Evolutionary conservation across 2,329 filamentous ascomycete genomes (phyloP), one percentile per base, ranked within the genome.

Genomic region (Pseudogymnoascus sp.): DNA sequence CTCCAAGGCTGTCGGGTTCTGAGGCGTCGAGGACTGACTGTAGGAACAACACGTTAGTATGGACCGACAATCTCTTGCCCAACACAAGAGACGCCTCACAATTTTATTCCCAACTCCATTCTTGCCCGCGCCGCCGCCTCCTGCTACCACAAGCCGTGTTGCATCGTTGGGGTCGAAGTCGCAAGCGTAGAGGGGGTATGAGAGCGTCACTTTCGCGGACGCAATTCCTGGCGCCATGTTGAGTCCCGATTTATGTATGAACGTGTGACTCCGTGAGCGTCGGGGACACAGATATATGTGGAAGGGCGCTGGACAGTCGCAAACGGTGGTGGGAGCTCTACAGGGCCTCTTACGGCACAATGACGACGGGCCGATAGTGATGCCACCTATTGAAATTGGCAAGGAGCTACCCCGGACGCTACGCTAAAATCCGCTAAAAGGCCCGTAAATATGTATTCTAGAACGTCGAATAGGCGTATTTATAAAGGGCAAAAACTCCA

Each of bases 41-140:
- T 14, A 47, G 31, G 45, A 16, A 11, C 51, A 23, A 62, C 14
- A 18, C n/a, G 16, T 61, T 42, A 61, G 59, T 18, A 61, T 29
- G 21, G 12, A 18, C 14, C 21, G 5, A 18, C 29, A 34, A 57
- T 18, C 10, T 18, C 51, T 18, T 18, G 5, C 16, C 18, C 51
- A 34, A 5, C 29, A 12, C 26, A 2, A 34, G 16, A 18, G 12
- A 11, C n/a, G 29, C 79, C 86, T 72, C 77, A 89, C 89, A 71
- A 96, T 91, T 76, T 91, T 91, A 79, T 96, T 96, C 64, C 87
- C 86, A 21, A 96, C 90, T 51, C 91, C 92, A 68, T 85, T 91
- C 68, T 86, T 85, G 60, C 89, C 86, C 67, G 90, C 86, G 61
- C 93, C 93, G 68, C 93, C 93, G 66, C 93, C 93, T 62, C 93